Evolutionary conservation across 805 yeast genomes (phyloP).

Genomic region (Ogataea sp.): DNA sequence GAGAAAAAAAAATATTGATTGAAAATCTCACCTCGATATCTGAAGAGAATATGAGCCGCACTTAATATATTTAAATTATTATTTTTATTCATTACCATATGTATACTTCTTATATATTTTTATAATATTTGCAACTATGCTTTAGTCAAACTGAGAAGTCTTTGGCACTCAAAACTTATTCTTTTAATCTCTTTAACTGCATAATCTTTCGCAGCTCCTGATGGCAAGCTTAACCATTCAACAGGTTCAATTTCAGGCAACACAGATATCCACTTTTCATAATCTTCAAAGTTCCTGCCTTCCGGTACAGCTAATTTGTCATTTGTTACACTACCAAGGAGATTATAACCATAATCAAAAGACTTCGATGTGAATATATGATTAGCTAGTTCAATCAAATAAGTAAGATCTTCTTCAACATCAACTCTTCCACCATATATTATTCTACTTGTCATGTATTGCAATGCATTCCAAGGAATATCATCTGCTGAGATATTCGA

Average conservation of each 20-base stretch:
- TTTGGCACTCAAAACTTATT: neutral
- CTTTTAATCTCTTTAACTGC: neutral
- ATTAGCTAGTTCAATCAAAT: conserved; percentile 26
- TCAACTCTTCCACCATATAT: conserved; percentile 64
- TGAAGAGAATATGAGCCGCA: no score
- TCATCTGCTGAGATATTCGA: conserved; percentile 34
- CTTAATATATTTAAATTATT: no score
- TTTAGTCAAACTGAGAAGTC: no score
- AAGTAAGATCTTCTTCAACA: conserved; percentile 29
- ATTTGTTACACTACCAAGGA: neutral
- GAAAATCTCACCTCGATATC: no score
- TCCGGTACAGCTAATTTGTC: conserved; percentile 38
- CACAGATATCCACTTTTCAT: conserved; percentile 38
- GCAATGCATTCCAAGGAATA: conserved; percentile 49
- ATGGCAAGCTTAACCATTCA: conserved; percentile 21
- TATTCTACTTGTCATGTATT: conserved; percentile 40
- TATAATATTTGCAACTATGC: no score
- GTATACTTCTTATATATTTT: no score
- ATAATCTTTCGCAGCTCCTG: conserved; percentile 3
- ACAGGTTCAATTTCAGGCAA: conserved; percentile 44
- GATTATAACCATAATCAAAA: conserved; percentile 25
- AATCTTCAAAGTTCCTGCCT: conserved; percentile 26
- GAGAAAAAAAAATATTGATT: no score
- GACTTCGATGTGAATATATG: conserved; percentile 31
- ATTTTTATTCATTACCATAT: no score